Base-by-base conservation (phyloP, 129 eudicot species). In the Lactuca saligna region DNA sequence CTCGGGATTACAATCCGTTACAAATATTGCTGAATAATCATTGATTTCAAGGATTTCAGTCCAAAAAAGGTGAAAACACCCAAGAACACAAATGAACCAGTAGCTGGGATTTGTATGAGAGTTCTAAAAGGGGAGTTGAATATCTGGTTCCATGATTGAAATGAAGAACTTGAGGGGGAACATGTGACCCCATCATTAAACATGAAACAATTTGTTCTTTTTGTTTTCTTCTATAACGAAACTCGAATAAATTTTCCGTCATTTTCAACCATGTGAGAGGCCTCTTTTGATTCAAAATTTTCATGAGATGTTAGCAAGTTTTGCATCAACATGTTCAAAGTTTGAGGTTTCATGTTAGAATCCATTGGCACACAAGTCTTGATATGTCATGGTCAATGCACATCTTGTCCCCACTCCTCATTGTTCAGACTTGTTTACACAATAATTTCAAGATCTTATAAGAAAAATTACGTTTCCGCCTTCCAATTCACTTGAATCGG, bases 191-290 rank as follows among this genome's bases (percentile, higher is more conserved):
- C 31, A 57, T 17, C 66, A 33, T 56, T 44, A 42, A 74, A 74
- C 70, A 76, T 49, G 70, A 54, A 68, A 69, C 53, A 6, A 61
- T 46, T 46, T 75, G 75, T 63, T 69, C n/a, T 41, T 64, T 76
- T 76, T 76, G 81, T 76, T 39, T 61, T 61, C 20, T 51, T 69
- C 34, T 76, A 53, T 15, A 12, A 53, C 31, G 66, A 14, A 54
- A 61, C 49, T 42, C 17, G 38, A 69, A 53, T 76, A 51, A 76
- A 76, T 33, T 61, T 32, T 8, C 5, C 54, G 81, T 62, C 81
- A 62, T 69, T 76, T 69, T 76, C 81, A 76, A 13, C 17, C 75
- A 61, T 69, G 34, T 76, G 53, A 61, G 63, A 53, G 80, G 59
- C 51, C 64, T 69, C 46, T 44, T 66, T 53, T 61, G 64, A 69